These are phyloP conservation scores for Argentina anserina DNA, from an alignment of 306 rosid species.

Conservation along the genomic window DNA sequence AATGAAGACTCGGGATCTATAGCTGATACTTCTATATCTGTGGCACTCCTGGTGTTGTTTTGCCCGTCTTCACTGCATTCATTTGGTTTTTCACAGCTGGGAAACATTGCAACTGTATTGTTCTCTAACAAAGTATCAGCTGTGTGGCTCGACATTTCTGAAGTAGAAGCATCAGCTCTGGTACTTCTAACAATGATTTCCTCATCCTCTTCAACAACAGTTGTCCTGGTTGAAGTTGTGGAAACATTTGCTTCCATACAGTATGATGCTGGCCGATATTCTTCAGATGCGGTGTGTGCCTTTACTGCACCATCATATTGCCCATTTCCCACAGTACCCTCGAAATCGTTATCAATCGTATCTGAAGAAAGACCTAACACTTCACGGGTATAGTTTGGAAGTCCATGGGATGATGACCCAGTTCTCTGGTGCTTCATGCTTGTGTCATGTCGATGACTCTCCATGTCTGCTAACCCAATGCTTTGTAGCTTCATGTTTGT, in stretches of 20 bases:
- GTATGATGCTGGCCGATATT: conserved; percentile 32
- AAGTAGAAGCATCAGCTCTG: conserved; percentile 39
- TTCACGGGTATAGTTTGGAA: conserved; percentile 39
- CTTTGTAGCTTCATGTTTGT: conserved; percentile 38
- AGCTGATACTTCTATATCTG: conserved; percentile 38
- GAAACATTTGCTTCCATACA: conserved; percentile 33
- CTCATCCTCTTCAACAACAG: conserved; percentile 41
- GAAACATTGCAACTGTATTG: conserved; percentile 25
- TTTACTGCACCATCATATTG: conserved; percentile 32
- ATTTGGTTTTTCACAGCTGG: conserved; percentile 28
- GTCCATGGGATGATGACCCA: conserved; percentile 37
- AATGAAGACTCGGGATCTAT: conserved; percentile 35
- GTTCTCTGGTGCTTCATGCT: conserved; percentile 38
- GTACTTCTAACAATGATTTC: conserved; percentile 27
- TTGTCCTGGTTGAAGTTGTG: conserved; percentile 28
- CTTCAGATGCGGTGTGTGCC: conserved; percentile 31
- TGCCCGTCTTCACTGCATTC: conserved; percentile 37
- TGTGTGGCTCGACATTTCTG: conserved; percentile 30
- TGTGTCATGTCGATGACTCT: conserved; percentile 37
- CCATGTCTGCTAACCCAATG: conserved; percentile 31
- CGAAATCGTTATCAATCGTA: conserved; percentile 35
- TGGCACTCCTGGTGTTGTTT: conserved; percentile 26
- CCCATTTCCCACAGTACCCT: conserved; percentile 30
- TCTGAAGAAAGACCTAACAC: conserved; percentile 31
- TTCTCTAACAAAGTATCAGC: conserved; percentile 33